Evolutionary conservation across 176 grass and related monocot genomes (phyloP).

Genomic region (Typha latifolia): DNA sequence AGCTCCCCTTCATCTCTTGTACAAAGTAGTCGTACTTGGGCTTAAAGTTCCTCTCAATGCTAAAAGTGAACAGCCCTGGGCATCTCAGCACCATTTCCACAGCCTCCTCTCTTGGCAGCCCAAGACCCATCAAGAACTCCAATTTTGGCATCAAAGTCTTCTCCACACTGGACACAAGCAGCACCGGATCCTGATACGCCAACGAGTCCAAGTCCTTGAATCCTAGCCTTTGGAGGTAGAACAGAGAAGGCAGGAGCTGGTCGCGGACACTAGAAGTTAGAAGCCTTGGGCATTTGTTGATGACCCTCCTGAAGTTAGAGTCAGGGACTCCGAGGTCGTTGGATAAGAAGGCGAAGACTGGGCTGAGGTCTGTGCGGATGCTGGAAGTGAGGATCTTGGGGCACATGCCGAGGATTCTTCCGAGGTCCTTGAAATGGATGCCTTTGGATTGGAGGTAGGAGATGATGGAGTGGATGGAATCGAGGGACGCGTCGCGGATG

Average conservation of each 20-base stretch:
- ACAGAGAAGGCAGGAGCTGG: conserved; percentile 49
- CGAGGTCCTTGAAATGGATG: conserved; percentile 58
- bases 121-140: conserved; percentile 31
- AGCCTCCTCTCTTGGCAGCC: conserved; percentile 37
- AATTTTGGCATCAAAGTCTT: conserved; percentile 54
- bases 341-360: conserved; percentile 60
- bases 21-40: conserved; percentile 66
- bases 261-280: conserved; percentile 54
- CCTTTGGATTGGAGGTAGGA: conserved; percentile 54
- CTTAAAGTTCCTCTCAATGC: conserved; percentile 51
- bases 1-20: conserved; percentile 31
- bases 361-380: conserved; percentile 36
- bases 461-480: conserved; percentile 45
- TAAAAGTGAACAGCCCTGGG: conserved; percentile 56
- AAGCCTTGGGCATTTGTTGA: conserved; percentile 54
- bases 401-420: conserved; percentile 46
- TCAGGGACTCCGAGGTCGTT: conserved; percentile 43
- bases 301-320: conserved; percentile 25
- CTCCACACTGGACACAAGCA: conserved; percentile 65
- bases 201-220: conserved; percentile 30
- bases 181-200: conserved; percentile 47
- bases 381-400: conserved; percentile 40
- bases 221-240: conserved; percentile 63
- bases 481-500: conserved; percentile 35
- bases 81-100: conserved; percentile 38